Evolutionary conservation across 225 moss, liverwort and hornwort genomes (phyloP), one percentile per base, ranked within the genome.

Genomic region (Bryoerythrophyllum caledonicum): DNA sequence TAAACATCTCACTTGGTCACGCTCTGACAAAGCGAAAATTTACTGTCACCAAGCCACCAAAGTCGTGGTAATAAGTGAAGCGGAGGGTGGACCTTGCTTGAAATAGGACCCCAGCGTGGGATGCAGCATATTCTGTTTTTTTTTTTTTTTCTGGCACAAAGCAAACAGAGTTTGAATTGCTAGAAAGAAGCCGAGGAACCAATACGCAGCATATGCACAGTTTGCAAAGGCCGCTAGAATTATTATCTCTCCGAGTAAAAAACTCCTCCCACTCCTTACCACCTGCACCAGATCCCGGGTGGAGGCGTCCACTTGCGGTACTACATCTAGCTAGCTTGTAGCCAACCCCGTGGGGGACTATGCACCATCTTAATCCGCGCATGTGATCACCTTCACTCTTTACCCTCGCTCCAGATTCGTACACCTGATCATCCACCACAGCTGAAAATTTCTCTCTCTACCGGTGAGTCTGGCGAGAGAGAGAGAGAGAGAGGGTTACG

Each of bases 271-370:
- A 34, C 37, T 72, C 79, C 79, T 76, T 83, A 79, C 79, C 79
- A 83, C 76, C 79, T 79, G 83, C 74, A 83, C 14, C 67, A 79
- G 67, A 83, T 79, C 76, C 75, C 74, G 83, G 71, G 57, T 38
- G 66, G 20, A 49, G 58, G 57, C 51, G 14, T n/a, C 82, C 78
- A 74, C 73, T 78, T 74, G 82, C 21, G 43, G 52, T 32, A 30
- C 67, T 43, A 13, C n/a, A n/a, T n/a, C 41, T 38, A 38, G 34
- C 38, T 38, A 38, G 38, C 43, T 13, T 12, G 26, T 4, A 52
- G 30, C 51, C 51, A 51, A 23, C 21, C 53, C 68, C 3, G n/a
- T n/a, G n/a, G n/a, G n/a, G n/a, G n/a, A n/a, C n/a, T n/a, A n/a
- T n/a, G n/a, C 32, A 32, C 52, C 69, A 68, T 55, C 81, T 63